Evolutionary conservation across 768 basidiomycete genomes (phyloP), one percentile per base, ranked within the genome.

Genomic region (Vararia minispora): DNA sequence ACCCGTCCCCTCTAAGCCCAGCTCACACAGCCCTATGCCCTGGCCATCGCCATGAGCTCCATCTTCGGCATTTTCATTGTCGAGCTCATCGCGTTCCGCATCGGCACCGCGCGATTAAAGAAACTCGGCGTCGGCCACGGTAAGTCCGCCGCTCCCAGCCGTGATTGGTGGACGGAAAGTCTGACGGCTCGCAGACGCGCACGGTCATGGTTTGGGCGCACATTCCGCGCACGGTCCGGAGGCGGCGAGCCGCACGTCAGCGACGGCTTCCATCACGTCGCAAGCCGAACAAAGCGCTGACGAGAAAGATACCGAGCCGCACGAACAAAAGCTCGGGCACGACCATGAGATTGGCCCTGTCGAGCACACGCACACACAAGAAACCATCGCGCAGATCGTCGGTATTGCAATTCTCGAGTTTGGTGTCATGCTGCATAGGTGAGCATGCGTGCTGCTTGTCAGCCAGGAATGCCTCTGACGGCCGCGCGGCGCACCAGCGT

Each of bases 361-460:
- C n/a, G n/a, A 76, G 26, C 61, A 62, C 14, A 59, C n/a, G n/a
- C n/a, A n/a, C n/a, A n/a, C n/a, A n/a, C n/a, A n/a, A n/a, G n/a
- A n/a, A n/a, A n/a, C 72, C 3, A 40, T 62, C 7, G 78, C 86
- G 2, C 89, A 92, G 55, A 58, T 91, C 26, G 67, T 95, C 33
- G 91, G 90, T 11, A 71, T 99, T 32, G 87, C 74, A 24, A 91
- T 97, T 41, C 66, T 99, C 33, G 94, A 99, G 55, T 94, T 95
- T 51, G 94, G 94, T 49, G 88, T 97, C 22, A 57, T 89, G 5
- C 58, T 97, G 23, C 91, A 92, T 53, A 85, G 80, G 78, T 73
- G 38, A 31, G 50, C 21, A 12, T 11, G 18, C 10, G 6, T 17
- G n/a, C n/a, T n/a, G n/a, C n/a, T n/a, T n/a, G n/a, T 35, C 11